Base-by-base conservation (phyloP, 345 rosid genomes). In the Gossypium australe region DNA sequence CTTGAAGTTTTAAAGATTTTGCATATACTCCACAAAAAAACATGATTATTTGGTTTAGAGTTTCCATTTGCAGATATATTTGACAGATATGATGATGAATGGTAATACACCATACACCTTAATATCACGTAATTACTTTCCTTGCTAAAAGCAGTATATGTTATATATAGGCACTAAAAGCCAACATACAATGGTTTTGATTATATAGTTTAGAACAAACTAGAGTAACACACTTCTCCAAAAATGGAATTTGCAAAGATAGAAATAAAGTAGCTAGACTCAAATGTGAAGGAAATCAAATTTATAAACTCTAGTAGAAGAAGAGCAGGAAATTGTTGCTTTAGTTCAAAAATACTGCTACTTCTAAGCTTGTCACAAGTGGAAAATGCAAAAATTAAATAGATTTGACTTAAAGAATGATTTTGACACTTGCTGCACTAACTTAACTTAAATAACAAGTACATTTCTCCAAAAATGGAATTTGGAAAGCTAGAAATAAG, bases 231-330 rank as follows among this genome's bases (percentile, higher is more conserved):
- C 14, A 24, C n/a, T 22, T 45, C 34, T 11, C 11, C 1, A 1
- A 66, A 45, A 11, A 45, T 44, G 20, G 34, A 66, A 11, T 44
- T 45, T 45, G 34, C 34, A 66, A 66, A 20, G 70, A 66, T 45
- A 66, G 53, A 66, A 66, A 20, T 66, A 45, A 45, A 45, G 34
- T 66, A 20, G n/a, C 70, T 20, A 66, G 70, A 9, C 53, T 66
- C 53, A 45, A 44, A 66, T 66, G 55, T 20, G 51, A 66, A 66
- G 34, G n/a, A 66, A 66, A 66, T 22, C 34, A 66, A 44, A 22
- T 45, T 66, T 66, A 66, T 66, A 67, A 13, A 22, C 5, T 14
- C 38, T 24, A 8, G 53, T 22, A 48, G 71, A 47, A 1, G 1
- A 24, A 47, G 20, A 67, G 41, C 12, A 22, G 57, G 56, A 47